Conservation (phyloP, 2,329 filamentous ascomycete species). For the Sporothrix pseudoabietina region DNA sequence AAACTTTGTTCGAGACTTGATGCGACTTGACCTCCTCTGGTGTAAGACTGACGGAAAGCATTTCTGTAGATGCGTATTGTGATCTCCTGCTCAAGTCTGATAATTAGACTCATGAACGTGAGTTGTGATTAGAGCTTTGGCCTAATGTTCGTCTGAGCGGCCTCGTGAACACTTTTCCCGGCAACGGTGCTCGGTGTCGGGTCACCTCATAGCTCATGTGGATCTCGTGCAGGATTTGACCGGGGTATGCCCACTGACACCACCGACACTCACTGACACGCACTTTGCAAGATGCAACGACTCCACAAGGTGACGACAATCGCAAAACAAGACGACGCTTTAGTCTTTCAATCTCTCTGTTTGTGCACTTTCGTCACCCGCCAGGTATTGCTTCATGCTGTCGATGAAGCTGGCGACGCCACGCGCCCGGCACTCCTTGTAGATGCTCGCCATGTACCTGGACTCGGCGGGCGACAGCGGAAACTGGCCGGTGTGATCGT, state of each 20-base stretch:
- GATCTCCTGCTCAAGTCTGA: no score
- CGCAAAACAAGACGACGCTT: background rate
- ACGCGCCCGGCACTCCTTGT: conserved; percentile 9
- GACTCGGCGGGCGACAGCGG: conserved; percentile 14
- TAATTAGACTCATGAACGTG: no score
- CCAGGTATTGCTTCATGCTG: conserved; percentile 20
- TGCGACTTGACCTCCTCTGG: no score
- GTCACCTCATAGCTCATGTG: conserved; percentile 20
- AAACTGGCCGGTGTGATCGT: background rate
- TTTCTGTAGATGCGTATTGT: background rate
- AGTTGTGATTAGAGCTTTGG: background rate
- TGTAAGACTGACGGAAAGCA: background rate
- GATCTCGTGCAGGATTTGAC: background rate
- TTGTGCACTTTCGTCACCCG: background rate
- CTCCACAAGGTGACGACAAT: background rate
- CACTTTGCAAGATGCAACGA: background rate
- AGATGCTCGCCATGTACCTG: background rate
- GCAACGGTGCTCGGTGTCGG: background rate
- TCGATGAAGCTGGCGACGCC: conserved; percentile 20
- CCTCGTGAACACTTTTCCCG: background rate
- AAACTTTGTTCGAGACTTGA: background rate
- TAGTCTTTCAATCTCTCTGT: background rate
- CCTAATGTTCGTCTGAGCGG: background rate
- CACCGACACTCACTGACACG: background rate
- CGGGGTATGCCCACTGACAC: background rate